Evolutionary conservation across 2,329 filamentous ascomycete genomes (phyloP), one percentile per base, ranked within the genome.

Genomic region (Penicillium sp.): DNA sequence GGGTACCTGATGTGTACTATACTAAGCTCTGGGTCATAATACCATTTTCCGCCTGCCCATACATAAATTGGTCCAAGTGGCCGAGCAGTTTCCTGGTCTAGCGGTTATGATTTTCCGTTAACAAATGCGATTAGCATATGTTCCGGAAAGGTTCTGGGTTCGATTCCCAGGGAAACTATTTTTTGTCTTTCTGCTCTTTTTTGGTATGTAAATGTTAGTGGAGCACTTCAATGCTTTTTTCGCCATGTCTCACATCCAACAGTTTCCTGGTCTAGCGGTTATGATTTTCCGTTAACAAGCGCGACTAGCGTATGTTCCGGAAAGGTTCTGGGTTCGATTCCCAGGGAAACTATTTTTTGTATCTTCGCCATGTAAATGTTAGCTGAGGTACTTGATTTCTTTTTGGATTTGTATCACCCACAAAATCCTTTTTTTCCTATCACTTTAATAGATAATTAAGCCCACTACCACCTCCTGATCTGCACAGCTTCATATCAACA

Each of bases 121-220:
- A 51, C 49, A 51, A 51, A 44, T 51, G 39, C 49, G 4, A 19
- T 1, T 44, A n/a, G 49, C 29, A 27, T 2, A 25, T 51, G 49
- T 51, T 51, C 49, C 49, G 49, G 49, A 51, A 51, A 51, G 49
- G 49, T 51, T 51, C 49, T 51, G 49, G 49, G 49, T 51, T 51
- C 49, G 49, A 51, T 51, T 51, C 49, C 49, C 49, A 51, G 49
- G 49, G 49, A 51, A 51, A 51, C 49, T 44, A 51, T 44, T 44
- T 39, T 19, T n/a, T 8, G 16, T 19, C 3, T 19, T 38, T 34
- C 8, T 8, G 5, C 13, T 34, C 15, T 34, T 33, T 33, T 33
- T 15, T 33, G 31, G 31, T 2, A 15, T 2, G 31, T 15, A 13
- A 33, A 6, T 13, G 2, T 13, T 33, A 15, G 31, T 33, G 31